These are phyloP conservation scores for Coccomyxa subellipsoidea DNA, from an alignment of 163 green algal species.

Conservation along the genomic window DNA sequence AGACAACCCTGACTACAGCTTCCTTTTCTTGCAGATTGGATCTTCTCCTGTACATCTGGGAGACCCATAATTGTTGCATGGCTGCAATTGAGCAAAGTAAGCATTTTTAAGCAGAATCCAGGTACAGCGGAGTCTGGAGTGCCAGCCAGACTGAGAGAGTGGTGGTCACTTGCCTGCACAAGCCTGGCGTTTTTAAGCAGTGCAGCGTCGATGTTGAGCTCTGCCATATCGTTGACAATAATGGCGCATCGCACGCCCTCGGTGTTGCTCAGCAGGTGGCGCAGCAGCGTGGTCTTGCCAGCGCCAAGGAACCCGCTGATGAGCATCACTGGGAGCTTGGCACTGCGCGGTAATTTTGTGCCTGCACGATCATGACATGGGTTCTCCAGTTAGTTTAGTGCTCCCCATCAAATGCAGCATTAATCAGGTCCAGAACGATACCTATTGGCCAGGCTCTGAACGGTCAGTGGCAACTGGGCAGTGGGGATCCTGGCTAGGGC, in stretches of 20 bases:
- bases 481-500: no score
- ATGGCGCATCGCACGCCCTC: conserved; percentile 53
- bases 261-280: conserved; percentile 71
- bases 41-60: no score
- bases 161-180: background rate
- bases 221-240: conserved; percentile 90
- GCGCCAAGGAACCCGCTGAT: conserved; percentile 3
- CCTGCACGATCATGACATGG: background rate
- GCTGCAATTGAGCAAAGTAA: no score
- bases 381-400: background rate
- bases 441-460: no score
- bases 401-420: background rate
- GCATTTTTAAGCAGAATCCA: no score
- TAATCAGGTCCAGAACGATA: no score
- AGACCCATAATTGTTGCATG: no score
- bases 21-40: no score
- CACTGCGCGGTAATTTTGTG: background rate
- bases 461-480: no score
- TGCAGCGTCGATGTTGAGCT: conserved; percentile 84
- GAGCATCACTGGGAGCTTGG: background rate
- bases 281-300: conserved; percentile 76
- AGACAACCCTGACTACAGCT: no score
- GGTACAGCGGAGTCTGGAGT: no score
- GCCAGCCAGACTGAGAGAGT: background rate
- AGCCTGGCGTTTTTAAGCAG: conserved; percentile 46